These are phyloP conservation scores for Epipyxis sp. DNA, from an alignment of 108 stramenopile species.

Conservation along the genomic window DNA sequence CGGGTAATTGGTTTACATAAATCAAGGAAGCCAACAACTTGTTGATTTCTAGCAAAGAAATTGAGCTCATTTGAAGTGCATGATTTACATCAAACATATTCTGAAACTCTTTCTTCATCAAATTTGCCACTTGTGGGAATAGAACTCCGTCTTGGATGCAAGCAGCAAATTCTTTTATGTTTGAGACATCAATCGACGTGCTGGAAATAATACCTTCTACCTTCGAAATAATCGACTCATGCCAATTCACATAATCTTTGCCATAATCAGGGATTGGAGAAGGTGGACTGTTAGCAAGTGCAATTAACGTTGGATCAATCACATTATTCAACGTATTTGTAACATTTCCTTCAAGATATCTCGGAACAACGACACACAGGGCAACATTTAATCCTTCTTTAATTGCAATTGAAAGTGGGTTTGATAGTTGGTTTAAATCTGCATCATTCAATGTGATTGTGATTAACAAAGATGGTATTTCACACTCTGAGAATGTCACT, in stretches of 20 bases:
- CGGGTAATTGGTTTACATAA: no score
- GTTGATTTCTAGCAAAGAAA: no score
- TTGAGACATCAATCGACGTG: no score
- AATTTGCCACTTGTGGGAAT: no score
- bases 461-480: not conserved
- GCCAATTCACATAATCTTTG: slow-evolving; percentile 24
- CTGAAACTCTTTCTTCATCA: no score
- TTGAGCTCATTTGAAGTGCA: no score
- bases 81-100: no score
- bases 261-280: slow-evolving; percentile 1
- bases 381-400: not conserved
- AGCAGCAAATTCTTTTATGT: no score
- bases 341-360: not conserved
- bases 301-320: not conserved
- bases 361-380: not conserved
- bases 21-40: no score
- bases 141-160: no score
- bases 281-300: not conserved
- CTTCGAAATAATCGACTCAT: not conserved
- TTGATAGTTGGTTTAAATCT: not conserved
- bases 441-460: not conserved
- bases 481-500: not conserved
- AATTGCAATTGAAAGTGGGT: not conserved
- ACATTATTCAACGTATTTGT: not conserved
- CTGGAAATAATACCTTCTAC: not conserved